phyloP scores from a whole-genome alignment of 1,139 yeast species.

The Kazachstania sp. region DNA sequence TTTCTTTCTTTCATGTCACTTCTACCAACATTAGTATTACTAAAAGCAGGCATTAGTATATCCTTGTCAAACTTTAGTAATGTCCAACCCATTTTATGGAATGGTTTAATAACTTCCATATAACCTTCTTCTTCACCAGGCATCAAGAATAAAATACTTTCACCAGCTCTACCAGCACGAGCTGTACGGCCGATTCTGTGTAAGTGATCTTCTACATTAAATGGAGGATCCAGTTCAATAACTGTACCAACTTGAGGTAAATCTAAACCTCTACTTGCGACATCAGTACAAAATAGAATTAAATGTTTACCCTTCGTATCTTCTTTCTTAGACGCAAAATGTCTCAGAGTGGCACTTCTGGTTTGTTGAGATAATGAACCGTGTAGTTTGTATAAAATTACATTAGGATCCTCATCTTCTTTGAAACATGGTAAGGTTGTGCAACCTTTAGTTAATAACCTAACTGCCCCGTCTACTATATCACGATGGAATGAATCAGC shows the following conservation, averaged over 20 bases:
- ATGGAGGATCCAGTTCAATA: conserved; percentile 63
- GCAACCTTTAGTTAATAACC: conserved; percentile 25
- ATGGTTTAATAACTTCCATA: conserved; percentile 45
- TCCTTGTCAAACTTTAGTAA: conserved; percentile 44
- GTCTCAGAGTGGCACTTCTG: conserved; percentile 67
- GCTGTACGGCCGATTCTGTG: conserved; percentile 72
- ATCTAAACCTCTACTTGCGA: conserved; percentile 66
- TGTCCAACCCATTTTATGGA: conserved; percentile 59
- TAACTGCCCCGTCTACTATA: conserved; percentile 41
- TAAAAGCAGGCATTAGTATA: conserved; percentile 53
- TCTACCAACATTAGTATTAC: conserved; percentile 35
- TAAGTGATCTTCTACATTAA: conserved; percentile 60
- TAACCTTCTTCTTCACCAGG: conserved; percentile 89
- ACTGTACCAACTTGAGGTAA: conserved; percentile 58
- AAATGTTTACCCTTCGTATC: conserved; percentile 41
- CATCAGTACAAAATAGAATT: conserved; percentile 74
- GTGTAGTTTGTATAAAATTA: conserved; percentile 69
- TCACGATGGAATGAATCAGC: conserved; percentile 20
- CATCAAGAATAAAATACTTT: conserved; percentile 61
- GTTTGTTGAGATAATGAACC: conserved; percentile 82
- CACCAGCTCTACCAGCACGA: conserved; percentile 60
- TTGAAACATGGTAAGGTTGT: conserved; percentile 27
- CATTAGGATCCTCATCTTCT: conserved; percentile 32
- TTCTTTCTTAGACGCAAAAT: conserved; percentile 41
- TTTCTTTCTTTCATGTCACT: conserved; percentile 26